These are phyloP conservation scores for Gynandropsis gynandra DNA, from an alignment of 345 rosid species.

Conservation along the genomic window DNA sequence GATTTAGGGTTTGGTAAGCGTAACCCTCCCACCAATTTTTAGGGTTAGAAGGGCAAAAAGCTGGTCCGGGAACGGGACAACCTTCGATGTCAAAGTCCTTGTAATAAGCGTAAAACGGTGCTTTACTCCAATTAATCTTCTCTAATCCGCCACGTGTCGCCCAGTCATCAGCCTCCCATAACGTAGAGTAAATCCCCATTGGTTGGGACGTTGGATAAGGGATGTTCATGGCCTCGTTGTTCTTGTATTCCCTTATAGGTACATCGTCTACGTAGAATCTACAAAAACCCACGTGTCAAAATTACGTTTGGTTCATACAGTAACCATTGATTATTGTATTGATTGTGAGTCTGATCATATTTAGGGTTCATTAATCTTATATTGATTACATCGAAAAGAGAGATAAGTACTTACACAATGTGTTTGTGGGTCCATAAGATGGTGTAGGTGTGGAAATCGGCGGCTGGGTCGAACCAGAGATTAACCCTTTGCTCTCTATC, in stretches of 20 bases:
- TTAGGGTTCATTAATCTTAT: no score
- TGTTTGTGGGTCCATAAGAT: slow-evolving; percentile 73
- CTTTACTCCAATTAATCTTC: slow-evolving; percentile 85
- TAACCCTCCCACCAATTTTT: slow-evolving; percentile 80
- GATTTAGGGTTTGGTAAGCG: slow-evolving; percentile 49
- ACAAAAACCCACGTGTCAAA: slow-evolving; percentile 1
- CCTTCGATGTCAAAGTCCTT: slow-evolving; percentile 86
- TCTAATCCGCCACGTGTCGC: slow-evolving; percentile 95
- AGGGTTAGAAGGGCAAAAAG: slow-evolving; percentile 49
- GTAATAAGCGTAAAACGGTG: slow-evolving; percentile 81
- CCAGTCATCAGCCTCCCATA: slow-evolving; percentile 99
- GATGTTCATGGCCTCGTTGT: slow-evolving; percentile 56
- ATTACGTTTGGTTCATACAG: background rate
- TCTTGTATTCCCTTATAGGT: slow-evolving; percentile 89
- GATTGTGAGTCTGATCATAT: no score
- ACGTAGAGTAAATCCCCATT: slow-evolving; percentile 81
- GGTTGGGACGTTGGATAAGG: slow-evolving; percentile 70
- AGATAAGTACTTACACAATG: slow-evolving; percentile 48
- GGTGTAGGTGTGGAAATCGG: slow-evolving; percentile 60
- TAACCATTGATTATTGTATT: background rate
- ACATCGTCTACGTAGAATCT: slow-evolving; percentile 73
- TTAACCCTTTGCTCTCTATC: slow-evolving; percentile 83
- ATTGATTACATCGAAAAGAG: background rate
- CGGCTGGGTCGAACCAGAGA: slow-evolving; percentile 90
- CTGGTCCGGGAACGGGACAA: slow-evolving; percentile 77